These are phyloP conservation scores for Saccharum spontaneum DNA, from an alignment of 176 grass and related monocot species.

Conservation along the genomic window DNA sequence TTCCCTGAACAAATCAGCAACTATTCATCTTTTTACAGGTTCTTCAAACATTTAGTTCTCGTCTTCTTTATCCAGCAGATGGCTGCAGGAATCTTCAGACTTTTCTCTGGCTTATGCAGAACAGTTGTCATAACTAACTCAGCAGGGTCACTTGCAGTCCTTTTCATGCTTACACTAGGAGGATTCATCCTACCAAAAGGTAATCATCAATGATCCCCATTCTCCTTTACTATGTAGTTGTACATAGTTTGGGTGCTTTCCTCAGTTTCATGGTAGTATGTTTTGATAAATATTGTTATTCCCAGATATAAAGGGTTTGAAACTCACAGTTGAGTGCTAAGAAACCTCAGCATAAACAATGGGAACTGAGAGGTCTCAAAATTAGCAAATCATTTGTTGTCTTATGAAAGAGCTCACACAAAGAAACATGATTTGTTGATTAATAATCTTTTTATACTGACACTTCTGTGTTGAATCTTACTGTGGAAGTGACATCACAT, in stretches of 20 bases:
- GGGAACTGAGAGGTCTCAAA: background rate
- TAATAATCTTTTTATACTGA: slow-evolving; percentile 1
- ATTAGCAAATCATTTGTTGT: background rate
- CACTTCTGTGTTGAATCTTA: background rate
- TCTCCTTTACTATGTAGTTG: background rate
- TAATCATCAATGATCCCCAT: slow-evolving; percentile 29
- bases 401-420: background rate
- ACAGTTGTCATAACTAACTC: slow-evolving; percentile 77
- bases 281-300: slow-evolving; percentile 17
- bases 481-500: slow-evolving; percentile 1
- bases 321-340: background rate
- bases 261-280: background rate
- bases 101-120: slow-evolving; percentile 68
- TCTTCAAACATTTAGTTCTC: slow-evolving; percentile 87
- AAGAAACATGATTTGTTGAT: slow-evolving; percentile 18
- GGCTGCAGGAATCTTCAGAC: slow-evolving; percentile 78
- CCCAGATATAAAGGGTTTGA: background rate
- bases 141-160: slow-evolving; percentile 72
- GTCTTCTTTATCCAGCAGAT: slow-evolving; percentile 89
- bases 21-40: slow-evolving; percentile 49
- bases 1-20: slow-evolving; percentile 13
- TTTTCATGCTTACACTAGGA: slow-evolving; percentile 78
- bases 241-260: slow-evolving; percentile 15
- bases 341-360: background rate
- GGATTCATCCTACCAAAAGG: slow-evolving; percentile 93